Conservation (phyloP, 2,329 filamentous ascomycete genomes). For the Cyphellophora europaea region DNA sequence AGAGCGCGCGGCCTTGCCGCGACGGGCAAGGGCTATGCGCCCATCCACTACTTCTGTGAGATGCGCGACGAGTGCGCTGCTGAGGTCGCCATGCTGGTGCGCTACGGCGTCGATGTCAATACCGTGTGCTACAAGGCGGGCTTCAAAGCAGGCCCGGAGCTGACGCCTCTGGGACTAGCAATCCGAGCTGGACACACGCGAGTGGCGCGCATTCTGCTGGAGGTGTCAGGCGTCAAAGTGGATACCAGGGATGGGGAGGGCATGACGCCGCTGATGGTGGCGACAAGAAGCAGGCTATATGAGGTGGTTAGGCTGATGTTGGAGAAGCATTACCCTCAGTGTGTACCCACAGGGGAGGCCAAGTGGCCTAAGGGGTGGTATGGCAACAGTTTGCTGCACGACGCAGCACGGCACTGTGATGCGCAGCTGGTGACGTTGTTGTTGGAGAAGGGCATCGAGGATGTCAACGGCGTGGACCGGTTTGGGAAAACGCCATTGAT, state of each 20-base stretch:
- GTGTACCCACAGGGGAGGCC: no score
- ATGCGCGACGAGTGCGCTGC: constrained; percentile 11
- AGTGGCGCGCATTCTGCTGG: constrained; percentile 11
- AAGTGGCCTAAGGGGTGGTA: constrained; percentile 13
- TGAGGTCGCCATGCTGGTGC: constrained; percentile 13
- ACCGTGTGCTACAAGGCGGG: constrained; percentile 12
- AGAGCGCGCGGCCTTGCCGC: constrained; percentile 8
- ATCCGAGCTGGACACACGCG: constrained; percentile 11
- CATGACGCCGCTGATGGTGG: constrained; percentile 13
- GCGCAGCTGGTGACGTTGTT: constrained; percentile 11
- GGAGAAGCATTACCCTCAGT: no score
- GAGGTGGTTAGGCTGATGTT: constrained; percentile 13
- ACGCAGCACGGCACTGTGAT: constrained; percentile 14
- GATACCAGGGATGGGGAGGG: constrained; percentile 8
- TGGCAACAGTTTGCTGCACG: constrained; percentile 15
- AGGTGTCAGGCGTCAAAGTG: constrained; percentile 5
- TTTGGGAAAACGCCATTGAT: constrained; percentile 17
- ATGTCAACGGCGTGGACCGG: constrained; percentile 10
- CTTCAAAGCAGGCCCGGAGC: constrained; percentile 8
- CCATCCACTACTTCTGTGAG: constrained; percentile 17
- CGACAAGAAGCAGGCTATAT: constrained; percentile 11
- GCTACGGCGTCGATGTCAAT: constrained; percentile 13
- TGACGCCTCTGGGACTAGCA: constrained; percentile 13
- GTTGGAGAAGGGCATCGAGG: constrained; percentile 2
- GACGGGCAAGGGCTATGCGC: constrained; percentile 13